Evolutionary conservation across 2,329 filamentous ascomycete genomes (phyloP), one percentile per base, ranked within the genome.

Genomic region (Cryphonectria parasitica): DNA sequence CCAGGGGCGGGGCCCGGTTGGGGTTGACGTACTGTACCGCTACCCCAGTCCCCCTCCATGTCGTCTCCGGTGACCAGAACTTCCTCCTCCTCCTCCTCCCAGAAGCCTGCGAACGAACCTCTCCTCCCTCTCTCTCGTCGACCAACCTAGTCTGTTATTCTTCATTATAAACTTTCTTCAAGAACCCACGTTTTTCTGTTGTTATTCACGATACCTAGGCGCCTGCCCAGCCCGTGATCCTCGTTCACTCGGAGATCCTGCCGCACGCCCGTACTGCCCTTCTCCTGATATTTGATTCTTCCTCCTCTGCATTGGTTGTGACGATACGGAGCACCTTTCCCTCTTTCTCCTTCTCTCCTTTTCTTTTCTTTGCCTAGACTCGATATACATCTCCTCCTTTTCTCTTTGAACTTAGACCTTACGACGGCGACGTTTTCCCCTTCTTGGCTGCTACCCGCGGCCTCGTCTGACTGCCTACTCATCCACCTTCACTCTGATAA

Each of bases 131-230:
- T 31, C 56, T 43, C 31, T 43, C 56, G 34, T 43, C 64, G 43
- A 66, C 39, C 56, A 64, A 71, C 70, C 67, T 62, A 45, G 70
- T 43, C 63, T 69, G 63, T 62, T 69, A 36, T 66, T 71, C 67
- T 58, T 64, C 56, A 66, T 19, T 39, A 22, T 41, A 25, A 69
- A 69, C 39, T 56, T 13, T 34, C 56, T 66, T 62, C 61, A 43
- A 66, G 64, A 71, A 71, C 60, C 15, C 49, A 64, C 70, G 56
- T 64, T 49, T n/a, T n/a, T n/a, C 31, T 41, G 17, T 45, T 67
- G 22, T 64, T 67, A 58, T 66, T 63, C 45, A 66, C 66, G 63
- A 66, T 69, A 63, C 64, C 70, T 69, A 69, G 28, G 54, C 25
- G 43, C 65, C 63, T 67, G 45, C 43, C 54, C 45, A 36, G 7